Percentiles rank a stretch among this genome's conserved stretches.
These are phyloP conservation scores for Fusarium illudens DNA, from an alignment of 2,329 filamentous ascomycete genomes.

Conservation along the genomic window DNA sequence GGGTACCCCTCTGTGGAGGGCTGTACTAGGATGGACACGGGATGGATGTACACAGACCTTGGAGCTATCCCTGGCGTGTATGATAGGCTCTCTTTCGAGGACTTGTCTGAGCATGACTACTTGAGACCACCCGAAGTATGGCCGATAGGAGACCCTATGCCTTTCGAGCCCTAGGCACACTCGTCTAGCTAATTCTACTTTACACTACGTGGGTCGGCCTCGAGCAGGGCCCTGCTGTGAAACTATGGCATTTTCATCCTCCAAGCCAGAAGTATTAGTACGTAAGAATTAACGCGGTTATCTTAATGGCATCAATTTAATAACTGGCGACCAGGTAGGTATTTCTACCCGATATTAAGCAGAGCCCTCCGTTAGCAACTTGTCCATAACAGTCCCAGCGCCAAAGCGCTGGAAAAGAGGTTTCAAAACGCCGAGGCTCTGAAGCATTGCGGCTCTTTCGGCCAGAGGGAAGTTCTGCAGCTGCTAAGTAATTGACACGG, in stretches of 20 bases:
- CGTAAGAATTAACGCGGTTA: no score
- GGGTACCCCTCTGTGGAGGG: background rate
- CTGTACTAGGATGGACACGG: constrained; percentile 1
- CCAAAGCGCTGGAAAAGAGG: background rate
- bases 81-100: background rate
- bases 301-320: no score
- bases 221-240: no score
- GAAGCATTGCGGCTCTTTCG: background rate
- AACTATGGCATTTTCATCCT: no score
- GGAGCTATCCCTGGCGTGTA: background rate
- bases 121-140: background rate
- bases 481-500: background rate
- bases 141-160: background rate
- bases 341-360: background rate
- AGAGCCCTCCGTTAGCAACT: background rate
- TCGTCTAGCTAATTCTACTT: background rate
- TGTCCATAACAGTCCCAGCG: background rate
- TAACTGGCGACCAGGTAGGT: no score
- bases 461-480: background rate
- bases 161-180: background rate
- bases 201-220: no score
- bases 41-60: constrained; percentile 8
- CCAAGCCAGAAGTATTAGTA: no score
- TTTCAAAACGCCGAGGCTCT: background rate
- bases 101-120: background rate